These are phyloP conservation scores for Eryngium alpinum DNA, from an alignment of 140 eudicot species.

Conservation along the genomic window DNA sequence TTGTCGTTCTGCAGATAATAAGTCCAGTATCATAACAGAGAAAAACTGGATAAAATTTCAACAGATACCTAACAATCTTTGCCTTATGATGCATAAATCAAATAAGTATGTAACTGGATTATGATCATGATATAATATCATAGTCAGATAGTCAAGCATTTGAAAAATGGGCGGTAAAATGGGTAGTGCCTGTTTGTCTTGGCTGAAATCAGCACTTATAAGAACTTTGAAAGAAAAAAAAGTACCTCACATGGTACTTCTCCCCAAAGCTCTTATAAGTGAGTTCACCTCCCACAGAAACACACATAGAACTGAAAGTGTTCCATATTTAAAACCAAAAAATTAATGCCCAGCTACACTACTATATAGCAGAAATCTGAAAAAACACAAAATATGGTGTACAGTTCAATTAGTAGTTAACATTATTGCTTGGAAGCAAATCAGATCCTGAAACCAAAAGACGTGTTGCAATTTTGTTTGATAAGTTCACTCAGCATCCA, in stretches of 20 bases:
- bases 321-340: too few relatives aligned
- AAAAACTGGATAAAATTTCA: not conserved
- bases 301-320: too few relatives aligned
- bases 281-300: too few relatives aligned
- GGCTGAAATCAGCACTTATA: too few relatives aligned
- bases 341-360: too few relatives aligned
- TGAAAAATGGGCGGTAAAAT: not conserved
- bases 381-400: not conserved
- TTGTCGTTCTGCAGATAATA: constrained; percentile 74
- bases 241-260: too few relatives aligned
- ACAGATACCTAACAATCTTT: not conserved
- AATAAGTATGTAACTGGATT: not conserved
- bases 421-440: not conserved
- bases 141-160: not conserved
- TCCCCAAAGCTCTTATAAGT: too few relatives aligned
- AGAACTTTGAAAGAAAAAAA: too few relatives aligned
- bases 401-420: not conserved
- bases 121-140: not conserved
- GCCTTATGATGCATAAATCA: too few relatives aligned
- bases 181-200: not conserved
- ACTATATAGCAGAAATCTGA: not conserved
- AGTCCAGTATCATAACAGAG: not conserved
- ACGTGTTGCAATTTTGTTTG: not conserved
- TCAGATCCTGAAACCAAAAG: not conserved
- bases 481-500: not conserved